Evolutionary conservation across 73 alveolate species (phyloP), one percentile per base, ranked within the genome.

Genomic region (Breviolum minutum): DNA sequence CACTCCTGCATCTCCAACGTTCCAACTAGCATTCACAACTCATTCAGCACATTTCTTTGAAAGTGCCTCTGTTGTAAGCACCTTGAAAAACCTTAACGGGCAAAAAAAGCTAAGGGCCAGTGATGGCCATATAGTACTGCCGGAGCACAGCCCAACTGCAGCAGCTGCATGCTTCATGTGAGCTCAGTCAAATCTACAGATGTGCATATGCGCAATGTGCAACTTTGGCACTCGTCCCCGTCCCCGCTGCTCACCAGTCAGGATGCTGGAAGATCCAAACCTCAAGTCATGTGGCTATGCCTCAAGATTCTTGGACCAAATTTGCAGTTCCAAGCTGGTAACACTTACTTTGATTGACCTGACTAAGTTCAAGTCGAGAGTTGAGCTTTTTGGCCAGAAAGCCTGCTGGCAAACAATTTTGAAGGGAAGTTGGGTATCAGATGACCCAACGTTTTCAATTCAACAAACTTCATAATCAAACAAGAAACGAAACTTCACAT

Each of bases 251-350:
- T 40, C 54, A 40, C 86, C 27, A 20, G 68, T 80, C 68, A 80
- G 69, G 88, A 80, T 16, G 88, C 88, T 17, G 88, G 66, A 11
- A 80, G 88, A 17, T 80, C 88, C 88, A 80, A 48, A 80, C 88
- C 88, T 80, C 30, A 8, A 11, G 81, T 40, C 54, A 40, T 40
- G 54, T 40, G 54, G 54, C 54, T 40, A 40, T 40, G 54, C 54
- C 54, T 40, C n/a, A 40, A 40, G 54, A 40, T 40, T 40, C 54
- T 40, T 40, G 54, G 54, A 40, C 54, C 54, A 40, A 40, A 40
- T 40, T 40, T 40, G 54, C 54, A 40, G 54, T 40, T 40, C 54
- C 54, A 40, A 40, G 54, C 54, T 40, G 54, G 54, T 40, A 40
- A 40, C 54, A 40, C 54, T 40, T 40, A 40, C 54, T 40, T 40